Evolutionary conservation across 805 yeast species (phyloP), one percentile per base, ranked within the genome.

Genomic region (Teunomyces tritomae): DNA sequence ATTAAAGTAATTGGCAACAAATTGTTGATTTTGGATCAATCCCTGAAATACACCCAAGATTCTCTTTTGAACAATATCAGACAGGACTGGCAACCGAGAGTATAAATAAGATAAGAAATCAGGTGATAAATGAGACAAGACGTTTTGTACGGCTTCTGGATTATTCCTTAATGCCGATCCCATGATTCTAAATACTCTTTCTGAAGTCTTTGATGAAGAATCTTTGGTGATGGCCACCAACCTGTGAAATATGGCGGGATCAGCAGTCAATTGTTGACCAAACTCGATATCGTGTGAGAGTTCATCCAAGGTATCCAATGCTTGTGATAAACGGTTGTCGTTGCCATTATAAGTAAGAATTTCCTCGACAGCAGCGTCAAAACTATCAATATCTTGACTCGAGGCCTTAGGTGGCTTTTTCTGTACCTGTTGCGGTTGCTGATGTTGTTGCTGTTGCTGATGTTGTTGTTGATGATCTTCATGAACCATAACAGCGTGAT

Each of bases 81-180:
- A 49, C 28, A 44, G 30, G 3, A 46, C 39, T 3, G 50, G 44
- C 47, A 71, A 61, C n/a, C 56, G 49, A 1, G 42, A 42, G 39
- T 64, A 63, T 24, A 65, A 52, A 10, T 49, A 47, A 9, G 52
- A 51, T 5, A 65, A 49, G 39, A 62, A 62, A 11, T 20, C 46
- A 13, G 39, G 33, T 8, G 56, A 46, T 34, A 61, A 59, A 24
- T 59, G 55, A 4, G 52, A 46, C 29, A 68, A 49, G 10, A 77
- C 66, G 46, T 71, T 71, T 2, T 63, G 63, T 2, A 76, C 52
- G 0, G 90, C 89, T 2, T 77, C 78, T 2, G 81, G 82, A 59
- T 90, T 90, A 61, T 89, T 89, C 56, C 96, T 75, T 39, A 89
- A 63, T 4, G 91, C 65, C 4, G 88, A 75, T 0, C 87, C 84